These are phyloP conservation scores for Dittrichia graveolens DNA, from an alignment of 129 eudicot genomes.

Conservation along the genomic window DNA sequence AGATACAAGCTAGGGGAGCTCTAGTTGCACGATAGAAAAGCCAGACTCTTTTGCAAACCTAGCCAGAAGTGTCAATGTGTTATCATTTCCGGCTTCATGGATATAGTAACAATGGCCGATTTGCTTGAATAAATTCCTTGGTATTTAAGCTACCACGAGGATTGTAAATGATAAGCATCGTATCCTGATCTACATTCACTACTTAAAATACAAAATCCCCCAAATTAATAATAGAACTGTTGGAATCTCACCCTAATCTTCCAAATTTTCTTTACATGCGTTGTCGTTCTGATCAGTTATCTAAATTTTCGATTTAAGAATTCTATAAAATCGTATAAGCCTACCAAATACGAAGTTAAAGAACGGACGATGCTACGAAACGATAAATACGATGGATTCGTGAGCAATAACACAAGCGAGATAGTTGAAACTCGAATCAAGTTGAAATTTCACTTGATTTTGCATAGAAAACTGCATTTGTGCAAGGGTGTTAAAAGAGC, in stretches of 20 bases:
- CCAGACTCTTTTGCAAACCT: too few relatives aligned
- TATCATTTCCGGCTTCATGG: too few relatives aligned
- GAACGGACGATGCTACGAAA: neutral
- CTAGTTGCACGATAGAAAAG: too few relatives aligned
- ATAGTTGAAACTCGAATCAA: neutral
- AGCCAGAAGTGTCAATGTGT: too few relatives aligned
- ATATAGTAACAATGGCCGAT: too few relatives aligned
- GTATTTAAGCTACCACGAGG: too few relatives aligned
- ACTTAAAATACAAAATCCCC: neutral
- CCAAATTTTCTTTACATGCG: neutral
- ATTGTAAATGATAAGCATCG: neutral
- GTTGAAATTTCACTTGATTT: neutral
- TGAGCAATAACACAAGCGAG: neutral
- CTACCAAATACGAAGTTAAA: neutral
- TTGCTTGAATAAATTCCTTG: too few relatives aligned
- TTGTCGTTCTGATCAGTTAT: neutral
- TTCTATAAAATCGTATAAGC: neutral
- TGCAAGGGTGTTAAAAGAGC: neutral
- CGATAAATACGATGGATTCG: neutral
- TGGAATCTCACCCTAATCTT: conserved; percentile 3
- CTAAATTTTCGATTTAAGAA: neutral
- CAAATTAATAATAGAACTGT: neutral
- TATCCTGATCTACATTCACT: neutral
- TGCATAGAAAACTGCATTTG: neutral
- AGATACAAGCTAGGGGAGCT: too few relatives aligned